Conservation (phyloP, 805 yeast genomes). For the Maudiozyma barnettii region DNA sequence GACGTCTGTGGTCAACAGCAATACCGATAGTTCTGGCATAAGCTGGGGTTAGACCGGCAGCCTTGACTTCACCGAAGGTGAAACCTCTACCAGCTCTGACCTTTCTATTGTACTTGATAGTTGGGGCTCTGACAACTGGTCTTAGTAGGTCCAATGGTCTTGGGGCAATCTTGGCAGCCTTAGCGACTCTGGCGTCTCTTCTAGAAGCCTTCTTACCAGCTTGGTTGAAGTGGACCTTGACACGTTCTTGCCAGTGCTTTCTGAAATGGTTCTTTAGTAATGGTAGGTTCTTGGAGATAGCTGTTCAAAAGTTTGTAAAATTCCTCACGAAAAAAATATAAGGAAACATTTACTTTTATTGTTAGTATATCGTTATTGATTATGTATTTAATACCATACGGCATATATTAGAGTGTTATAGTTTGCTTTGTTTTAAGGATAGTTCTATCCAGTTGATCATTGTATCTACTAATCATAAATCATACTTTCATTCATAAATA, state of each 20-base stretch:
- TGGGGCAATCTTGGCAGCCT: conserved; percentile 95
- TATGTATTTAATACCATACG: too few relatives aligned
- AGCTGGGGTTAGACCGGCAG: conserved; percentile 87
- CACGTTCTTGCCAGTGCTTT: conserved; percentile 99
- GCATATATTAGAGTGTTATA: too few relatives aligned
- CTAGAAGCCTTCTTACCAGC: conserved; percentile 98
- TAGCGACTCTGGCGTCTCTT: conserved; percentile 87
- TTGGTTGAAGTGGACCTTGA: conserved; percentile 99
- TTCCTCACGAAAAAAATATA: not conserved
- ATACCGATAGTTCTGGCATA: conserved; percentile 98
- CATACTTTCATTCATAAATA: too few relatives aligned
- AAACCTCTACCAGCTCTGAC: conserved; percentile 99
- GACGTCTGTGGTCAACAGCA: conserved; percentile 99
- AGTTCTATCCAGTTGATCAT: too few relatives aligned
- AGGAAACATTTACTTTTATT: not conserved
- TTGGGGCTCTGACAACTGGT: conserved; percentile 98
- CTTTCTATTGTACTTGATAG: conserved; percentile 98
- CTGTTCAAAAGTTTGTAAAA: conserved; percentile 35
- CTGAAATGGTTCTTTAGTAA: conserved; percentile 99
- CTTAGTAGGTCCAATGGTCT: conserved; percentile 93
- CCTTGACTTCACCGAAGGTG: conserved; percentile 95
- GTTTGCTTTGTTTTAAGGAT: too few relatives aligned
- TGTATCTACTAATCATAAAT: too few relatives aligned
- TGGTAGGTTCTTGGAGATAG: conserved; percentile 98
- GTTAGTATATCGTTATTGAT: conserved; percentile 9